Base-by-base conservation (phyloP, 148 eudicot genomes). In the Nepenthes gracilis region DNA sequence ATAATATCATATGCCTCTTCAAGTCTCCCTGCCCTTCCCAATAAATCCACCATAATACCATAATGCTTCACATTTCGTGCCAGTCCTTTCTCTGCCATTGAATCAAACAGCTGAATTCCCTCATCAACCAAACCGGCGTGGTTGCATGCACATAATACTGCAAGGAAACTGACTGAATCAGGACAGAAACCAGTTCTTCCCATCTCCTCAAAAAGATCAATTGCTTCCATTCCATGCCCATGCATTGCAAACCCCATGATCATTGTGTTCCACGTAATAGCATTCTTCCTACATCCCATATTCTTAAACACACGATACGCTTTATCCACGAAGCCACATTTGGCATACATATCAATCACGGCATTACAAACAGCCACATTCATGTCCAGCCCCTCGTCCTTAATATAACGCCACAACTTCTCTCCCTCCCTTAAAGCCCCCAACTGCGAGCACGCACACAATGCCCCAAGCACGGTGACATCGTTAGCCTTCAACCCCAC, bases 191-290 rank as follows among this genome's bases (percentile, higher is more conserved):
- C 73, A 34, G 36, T 74, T 60, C 38, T 13, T 1, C 48, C 74
- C 88, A 90, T 86, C 38, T 66, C 61, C 11, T 75, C 34, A 14
- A 90, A 84, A 45, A 90, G 85, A 68, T 77, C 71, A 14, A 86
- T 67, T 0, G 94, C 90, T 56, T 75, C 74, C 9, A 2, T 32
- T 2, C 83, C 94, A 64, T 76, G 81, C 7, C 94, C 94, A 8
- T 90, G 83, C 83, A 80, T 82, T 38, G 81, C 97, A 54, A 76
- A 70, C 1, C 78, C 94, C 94, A 82, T 90, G 43, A 90, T 82
- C 94, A 90, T 83, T 0, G 94, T 81, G 52, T 84, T 90, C 88
- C 94, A 90, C 0, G 90, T 82, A 65, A 90, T 78, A 57, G 78
- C 38, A 68, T 65, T 73, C 86, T 66, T 83, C 60, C 52, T 58